These are phyloP conservation scores for Pezicula neosporulosa DNA, from an alignment of 2,329 filamentous ascomycete species.

Conservation along the genomic window DNA sequence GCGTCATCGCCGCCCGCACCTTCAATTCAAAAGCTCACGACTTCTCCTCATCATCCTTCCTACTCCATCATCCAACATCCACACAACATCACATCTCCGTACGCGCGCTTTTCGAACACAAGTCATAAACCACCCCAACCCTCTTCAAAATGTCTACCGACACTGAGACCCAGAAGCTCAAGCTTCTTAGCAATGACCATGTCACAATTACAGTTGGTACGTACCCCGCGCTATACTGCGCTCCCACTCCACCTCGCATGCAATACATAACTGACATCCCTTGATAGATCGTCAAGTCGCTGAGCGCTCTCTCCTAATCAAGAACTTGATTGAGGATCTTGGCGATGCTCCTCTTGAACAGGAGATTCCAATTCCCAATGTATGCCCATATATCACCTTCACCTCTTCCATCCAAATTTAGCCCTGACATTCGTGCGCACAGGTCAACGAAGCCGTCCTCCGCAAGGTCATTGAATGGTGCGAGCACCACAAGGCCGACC, in stretches of 20 bases:
- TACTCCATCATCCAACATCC: neutral
- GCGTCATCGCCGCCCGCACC: neutral
- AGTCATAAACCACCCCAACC: neutral
- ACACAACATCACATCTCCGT: neutral
- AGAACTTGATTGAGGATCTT: constrained; percentile 96
- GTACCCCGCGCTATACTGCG: constrained; percentile 10
- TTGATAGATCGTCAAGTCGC: constrained; percentile 72
- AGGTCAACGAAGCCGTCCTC: constrained; percentile 91
- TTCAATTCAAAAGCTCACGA: neutral
- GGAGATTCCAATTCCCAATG: constrained; percentile 78
- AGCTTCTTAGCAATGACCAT: constrained; percentile 46
- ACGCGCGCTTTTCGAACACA: neutral
- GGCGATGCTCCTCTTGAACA: constrained; percentile 55
- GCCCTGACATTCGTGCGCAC: constrained; percentile 10
- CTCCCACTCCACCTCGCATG: neutral
- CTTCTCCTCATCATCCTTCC: neutral
- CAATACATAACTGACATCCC: constrained; percentile 8
- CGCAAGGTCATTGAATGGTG: constrained; percentile 99
- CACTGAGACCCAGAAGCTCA: constrained; percentile 30
- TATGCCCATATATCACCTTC: constrained; percentile 32
- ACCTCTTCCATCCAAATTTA: constrained; percentile 3
- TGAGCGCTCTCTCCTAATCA: constrained; percentile 91
- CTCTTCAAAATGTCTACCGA: constrained; percentile 30
- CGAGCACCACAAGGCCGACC: constrained; percentile 88
- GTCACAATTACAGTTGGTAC: constrained; percentile 48